phyloP scores from a whole-genome alignment of 2,329 filamentous ascomycete genomes.

The Rhynchosporium secalis region DNA sequence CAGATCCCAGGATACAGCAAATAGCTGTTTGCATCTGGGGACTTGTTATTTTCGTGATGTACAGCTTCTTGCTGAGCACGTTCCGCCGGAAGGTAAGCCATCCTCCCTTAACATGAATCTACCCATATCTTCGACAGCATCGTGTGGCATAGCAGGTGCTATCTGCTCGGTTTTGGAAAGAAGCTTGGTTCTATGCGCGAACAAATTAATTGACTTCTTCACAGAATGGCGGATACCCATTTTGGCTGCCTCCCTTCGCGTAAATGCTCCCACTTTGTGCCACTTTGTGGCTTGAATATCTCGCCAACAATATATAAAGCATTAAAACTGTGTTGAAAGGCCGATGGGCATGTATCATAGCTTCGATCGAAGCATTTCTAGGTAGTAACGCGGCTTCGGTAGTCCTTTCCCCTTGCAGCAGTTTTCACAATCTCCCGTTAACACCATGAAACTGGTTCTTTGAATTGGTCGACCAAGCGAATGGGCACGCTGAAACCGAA shows the following conservation, averaged over 20 bases:
- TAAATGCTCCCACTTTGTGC: conserved; percentile 24
- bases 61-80: conserved; percentile 91
- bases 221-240: conserved; percentile 96
- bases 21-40: conserved; percentile 80
- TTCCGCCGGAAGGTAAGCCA: conserved; percentile 74
- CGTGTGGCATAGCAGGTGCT: not conserved
- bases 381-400: not conserved
- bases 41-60: conserved; percentile 74
- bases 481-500: too few species aligned
- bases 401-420: not conserved
- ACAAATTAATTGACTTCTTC: conserved; percentile 67
- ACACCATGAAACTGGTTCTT: too few species aligned
- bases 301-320: not conserved
- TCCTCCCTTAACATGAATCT: not conserved
- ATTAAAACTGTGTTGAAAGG: conserved; percentile 9
- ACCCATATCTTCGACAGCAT: not conserved
- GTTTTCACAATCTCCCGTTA: not conserved
- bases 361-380: not conserved
- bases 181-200: not conserved
- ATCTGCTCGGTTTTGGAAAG: not conserved
- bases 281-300: not conserved
- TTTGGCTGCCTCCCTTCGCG: conserved; percentile 84
- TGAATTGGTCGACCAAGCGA: too few species aligned
- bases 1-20: conserved; percentile 74
- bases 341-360: conserved; percentile 17